These are phyloP conservation scores for Ophiostoma australiae DNA, from an alignment of 2,329 filamentous ascomycete genomes.

Conservation along the genomic window DNA sequence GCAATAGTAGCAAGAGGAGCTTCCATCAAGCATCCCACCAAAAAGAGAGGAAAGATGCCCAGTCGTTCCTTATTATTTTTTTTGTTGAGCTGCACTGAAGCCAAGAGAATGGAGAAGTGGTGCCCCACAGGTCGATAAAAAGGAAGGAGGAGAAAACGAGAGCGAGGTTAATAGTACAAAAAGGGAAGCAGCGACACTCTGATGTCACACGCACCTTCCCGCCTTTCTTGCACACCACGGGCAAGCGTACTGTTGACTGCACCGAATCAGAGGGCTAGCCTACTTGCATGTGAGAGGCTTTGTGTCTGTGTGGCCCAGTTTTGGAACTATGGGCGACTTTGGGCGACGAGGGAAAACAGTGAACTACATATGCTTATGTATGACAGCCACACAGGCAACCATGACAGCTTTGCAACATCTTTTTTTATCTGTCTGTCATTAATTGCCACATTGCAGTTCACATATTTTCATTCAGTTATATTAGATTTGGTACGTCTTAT, in stretches of 20 bases:
- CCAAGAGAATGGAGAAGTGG: not conserved
- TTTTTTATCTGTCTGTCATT: not conserved
- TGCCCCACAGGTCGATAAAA: conserved; percentile 3
- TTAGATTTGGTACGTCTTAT: conserved; percentile 12
- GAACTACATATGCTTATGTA: not conserved
- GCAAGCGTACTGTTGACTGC: not conserved
- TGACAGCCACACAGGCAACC: no score
- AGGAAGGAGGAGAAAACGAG: not conserved
- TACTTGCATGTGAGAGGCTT: not conserved
- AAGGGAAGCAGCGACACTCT: not conserved
- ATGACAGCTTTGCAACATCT: not conserved
- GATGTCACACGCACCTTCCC: conserved; percentile 7
- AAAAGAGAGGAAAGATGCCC: not conserved
- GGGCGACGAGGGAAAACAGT: no score
- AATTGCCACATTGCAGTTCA: not conserved
- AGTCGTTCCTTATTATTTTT: conserved; percentile 1
- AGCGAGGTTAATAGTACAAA: not conserved
- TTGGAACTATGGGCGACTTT: not conserved
- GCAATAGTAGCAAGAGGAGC: not conserved
- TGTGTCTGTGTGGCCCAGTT: not conserved
- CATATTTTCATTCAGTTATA: not conserved
- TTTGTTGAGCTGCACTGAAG: conserved; percentile 13
- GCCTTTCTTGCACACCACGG: not conserved
- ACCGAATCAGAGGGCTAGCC: not conserved
- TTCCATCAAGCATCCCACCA: not conserved